phyloP scores from a whole-genome alignment of 2,329 filamentous ascomycete genomes.

The Penicillium vulpinum region DNA sequence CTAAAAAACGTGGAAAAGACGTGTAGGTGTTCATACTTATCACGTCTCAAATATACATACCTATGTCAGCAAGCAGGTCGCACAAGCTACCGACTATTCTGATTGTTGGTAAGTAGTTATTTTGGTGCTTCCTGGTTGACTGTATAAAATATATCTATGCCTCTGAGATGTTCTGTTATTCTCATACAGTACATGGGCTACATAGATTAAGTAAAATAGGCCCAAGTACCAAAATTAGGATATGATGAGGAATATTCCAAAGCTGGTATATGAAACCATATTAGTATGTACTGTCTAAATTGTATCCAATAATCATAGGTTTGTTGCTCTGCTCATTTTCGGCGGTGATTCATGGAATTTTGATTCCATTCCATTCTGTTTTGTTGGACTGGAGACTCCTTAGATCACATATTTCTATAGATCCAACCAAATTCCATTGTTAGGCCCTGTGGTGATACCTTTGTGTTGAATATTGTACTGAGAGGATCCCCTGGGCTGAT shows the following conservation, averaged over 20 bases:
- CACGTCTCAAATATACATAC: no score
- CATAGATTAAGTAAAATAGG: not conserved
- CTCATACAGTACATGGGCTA: not conserved
- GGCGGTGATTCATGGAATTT: not conserved
- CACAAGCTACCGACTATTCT: no score
- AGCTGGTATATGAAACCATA: not conserved
- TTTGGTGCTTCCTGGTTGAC: no score
- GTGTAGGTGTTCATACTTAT: no score
- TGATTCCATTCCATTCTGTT: no score
- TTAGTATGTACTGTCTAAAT: not conserved
- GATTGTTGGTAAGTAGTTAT: no score
- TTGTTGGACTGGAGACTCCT: not conserved
- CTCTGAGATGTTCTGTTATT: not conserved
- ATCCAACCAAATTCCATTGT: not conserved
- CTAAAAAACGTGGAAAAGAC: no score
- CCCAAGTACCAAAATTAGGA: not conserved
- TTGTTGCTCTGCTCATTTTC: not conserved
- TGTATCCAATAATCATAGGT: not conserved
- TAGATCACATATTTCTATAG: not conserved
- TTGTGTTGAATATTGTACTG: not conserved
- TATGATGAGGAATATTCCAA: no score
- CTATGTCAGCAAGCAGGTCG: no score
- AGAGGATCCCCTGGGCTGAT: not conserved
- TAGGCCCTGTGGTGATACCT: not conserved
- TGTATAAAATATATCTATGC: no score